phyloP scores from a whole-genome alignment of 2,329 filamentous ascomycete species.

The Lasiodiplodia theobromae region DNA sequence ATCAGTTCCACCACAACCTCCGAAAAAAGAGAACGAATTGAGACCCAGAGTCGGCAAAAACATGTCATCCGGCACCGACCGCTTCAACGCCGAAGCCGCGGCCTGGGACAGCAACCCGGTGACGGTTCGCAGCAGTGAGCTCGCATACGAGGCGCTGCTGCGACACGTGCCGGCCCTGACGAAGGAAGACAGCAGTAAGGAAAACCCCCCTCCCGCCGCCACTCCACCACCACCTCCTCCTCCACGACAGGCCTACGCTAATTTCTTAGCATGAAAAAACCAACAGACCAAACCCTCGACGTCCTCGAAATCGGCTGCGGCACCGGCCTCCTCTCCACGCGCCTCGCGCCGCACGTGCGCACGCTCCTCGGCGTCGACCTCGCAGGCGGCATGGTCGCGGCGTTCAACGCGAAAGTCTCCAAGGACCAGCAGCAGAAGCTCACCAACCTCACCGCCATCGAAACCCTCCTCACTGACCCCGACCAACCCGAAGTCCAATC shows the following conservation, averaged over 20 bases:
- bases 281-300: conserved; percentile 43
- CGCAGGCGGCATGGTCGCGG: conserved; percentile 62
- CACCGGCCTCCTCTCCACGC: conserved; percentile 62
- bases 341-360: conserved; percentile 56
- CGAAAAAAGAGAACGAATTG: not conserved
- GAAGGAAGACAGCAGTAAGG: conserved; percentile 35
- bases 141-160: conserved; percentile 56
- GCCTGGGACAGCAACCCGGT: conserved; percentile 63
- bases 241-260: not conserved
- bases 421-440: conserved; percentile 10
- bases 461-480: conserved; percentile 57
- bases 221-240: no score
- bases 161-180: conserved; percentile 44
- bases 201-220: not conserved
- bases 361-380: conserved; percentile 62
- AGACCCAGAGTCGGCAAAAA: not conserved
- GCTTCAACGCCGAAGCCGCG: conserved; percentile 63
- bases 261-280: no score
- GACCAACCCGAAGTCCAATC: conserved; percentile 26
- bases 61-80: conserved; percentile 45
- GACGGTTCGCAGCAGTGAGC: conserved; percentile 54
- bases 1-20: not conserved
- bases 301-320: conserved; percentile 66
- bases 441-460: conserved; percentile 57
- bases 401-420: conserved; percentile 55